These are phyloP conservation scores for Mortierella sp. DNA, from an alignment of 371 early-diverging fungal species.

Conservation along the genomic window DNA sequence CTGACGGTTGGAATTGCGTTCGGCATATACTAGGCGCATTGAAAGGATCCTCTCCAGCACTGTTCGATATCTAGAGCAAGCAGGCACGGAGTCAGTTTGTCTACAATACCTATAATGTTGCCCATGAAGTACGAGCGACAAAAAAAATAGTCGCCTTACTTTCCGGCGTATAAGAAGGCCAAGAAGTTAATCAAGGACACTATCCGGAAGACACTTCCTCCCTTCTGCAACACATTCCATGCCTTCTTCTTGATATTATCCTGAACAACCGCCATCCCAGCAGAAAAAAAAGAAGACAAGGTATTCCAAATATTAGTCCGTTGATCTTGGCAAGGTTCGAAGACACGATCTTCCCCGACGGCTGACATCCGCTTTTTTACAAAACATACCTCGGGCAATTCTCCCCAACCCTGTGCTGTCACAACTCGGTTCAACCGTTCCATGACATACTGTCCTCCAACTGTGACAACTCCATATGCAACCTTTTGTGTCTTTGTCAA, in stretches of 20 bases:
- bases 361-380: too few species aligned
- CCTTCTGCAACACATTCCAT: constrained; percentile 73
- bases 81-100: too few species aligned
- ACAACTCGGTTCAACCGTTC: constrained; percentile 67
- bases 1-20: constrained; percentile 78
- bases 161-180: constrained; percentile 85
- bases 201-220: constrained; percentile 74
- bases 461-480: constrained; percentile 66
- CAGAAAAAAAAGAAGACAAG: background rate
- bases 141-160: constrained; percentile 62
- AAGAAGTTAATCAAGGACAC: constrained; percentile 83
- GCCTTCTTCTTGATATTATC: constrained; percentile 65
- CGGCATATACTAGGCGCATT: constrained; percentile 85
- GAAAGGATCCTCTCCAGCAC: constrained; percentile 81
- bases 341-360: background rate
- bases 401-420: constrained; percentile 84
- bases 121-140: background rate
- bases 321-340: too few species aligned
- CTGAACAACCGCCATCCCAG: constrained; percentile 33
- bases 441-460: constrained; percentile 85
- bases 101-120: background rate
- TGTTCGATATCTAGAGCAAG: constrained; percentile 70
- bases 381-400: constrained; percentile 65
- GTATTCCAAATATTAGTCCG: too few species aligned
- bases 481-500: constrained; percentile 70